A percentile compares a stretch with the other conserved stretches of the same genome.
These are phyloP conservation scores for Musa acuminata DNA, from an alignment of 176 grass and related monocot species.

Conservation along the genomic window DNA sequence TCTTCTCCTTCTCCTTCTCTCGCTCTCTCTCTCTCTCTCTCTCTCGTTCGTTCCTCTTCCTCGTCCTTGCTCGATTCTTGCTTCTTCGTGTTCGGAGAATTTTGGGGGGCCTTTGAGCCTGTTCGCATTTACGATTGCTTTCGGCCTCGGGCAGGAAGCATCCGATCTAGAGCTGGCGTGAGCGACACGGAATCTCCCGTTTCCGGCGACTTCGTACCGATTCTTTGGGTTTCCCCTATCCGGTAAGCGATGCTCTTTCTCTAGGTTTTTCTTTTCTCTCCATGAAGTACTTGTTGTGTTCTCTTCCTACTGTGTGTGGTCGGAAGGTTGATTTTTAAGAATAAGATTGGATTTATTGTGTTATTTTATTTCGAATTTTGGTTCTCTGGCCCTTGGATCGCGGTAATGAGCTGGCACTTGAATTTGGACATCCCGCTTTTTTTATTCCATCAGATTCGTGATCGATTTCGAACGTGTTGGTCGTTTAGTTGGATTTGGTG, in stretches of 20 bases:
- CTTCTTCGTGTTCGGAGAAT: too few species aligned
- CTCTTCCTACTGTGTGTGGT: background rate
- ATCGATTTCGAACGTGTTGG: too few species aligned
- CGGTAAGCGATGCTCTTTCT: conserved; percentile 3
- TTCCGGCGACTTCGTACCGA: background rate
- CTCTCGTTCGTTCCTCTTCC: too few species aligned
- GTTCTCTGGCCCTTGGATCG: background rate
- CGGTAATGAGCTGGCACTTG: background rate
- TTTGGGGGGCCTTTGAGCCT: too few species aligned
- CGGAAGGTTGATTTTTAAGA: background rate
- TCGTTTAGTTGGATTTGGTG: background rate
- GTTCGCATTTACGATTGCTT: too few species aligned
- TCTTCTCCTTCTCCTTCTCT: too few species aligned
- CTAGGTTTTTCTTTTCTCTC: background rate
- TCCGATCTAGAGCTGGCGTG: too few species aligned
- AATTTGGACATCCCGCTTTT: background rate
- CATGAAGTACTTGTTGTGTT: background rate
- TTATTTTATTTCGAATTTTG: background rate
- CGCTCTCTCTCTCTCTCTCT: too few species aligned
- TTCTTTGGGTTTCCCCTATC: conserved; percentile 8
- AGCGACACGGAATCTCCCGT: background rate
- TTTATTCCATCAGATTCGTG: background rate
- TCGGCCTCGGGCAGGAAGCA: too few species aligned
- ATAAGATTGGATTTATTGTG: background rate
- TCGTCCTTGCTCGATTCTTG: too few species aligned